A percentile compares a stretch with the other conserved stretches of the same genome.
phyloP scores from a whole-genome alignment of 148 eudicot species.

The Nyssa sinensis region DNA sequence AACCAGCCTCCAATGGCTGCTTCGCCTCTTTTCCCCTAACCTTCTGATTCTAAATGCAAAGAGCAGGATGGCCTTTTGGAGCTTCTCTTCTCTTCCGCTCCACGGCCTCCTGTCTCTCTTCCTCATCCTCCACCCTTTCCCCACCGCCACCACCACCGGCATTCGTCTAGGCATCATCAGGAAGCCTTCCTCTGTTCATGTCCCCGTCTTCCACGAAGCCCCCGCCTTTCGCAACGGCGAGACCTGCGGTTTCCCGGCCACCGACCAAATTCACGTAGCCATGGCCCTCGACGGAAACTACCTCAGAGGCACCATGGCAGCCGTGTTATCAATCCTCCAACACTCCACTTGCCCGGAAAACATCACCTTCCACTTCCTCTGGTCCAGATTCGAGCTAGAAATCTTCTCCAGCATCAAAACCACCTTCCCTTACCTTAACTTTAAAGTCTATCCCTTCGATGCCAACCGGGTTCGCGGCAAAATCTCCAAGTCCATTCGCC shows the following conservation, averaged over 20 bases:
- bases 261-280: slow-evolving; percentile 25
- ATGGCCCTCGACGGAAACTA: slow-evolving; percentile 44
- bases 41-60: slow-evolving; percentile 1
- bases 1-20: slow-evolving; percentile 17
- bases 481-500: slow-evolving; percentile 36
- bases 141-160: slow-evolving; percentile 11
- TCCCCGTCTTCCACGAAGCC: slow-evolving; percentile 26
- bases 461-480: slow-evolving; percentile 27
- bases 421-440: slow-evolving; percentile 36
- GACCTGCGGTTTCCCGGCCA: background rate
- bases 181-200: slow-evolving; percentile 12
- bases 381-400: slow-evolving; percentile 11
- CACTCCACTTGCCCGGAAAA: slow-evolving; percentile 42
- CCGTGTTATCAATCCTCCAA: slow-evolving; percentile 38
- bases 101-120: slow-evolving; percentile 18
- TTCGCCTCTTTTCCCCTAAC: background rate
- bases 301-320: slow-evolving; percentile 40
- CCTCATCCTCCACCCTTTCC: slow-evolving; percentile 7
- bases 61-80: slow-evolving; percentile 27
- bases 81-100: background rate
- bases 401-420: slow-evolving; percentile 30
- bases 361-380: slow-evolving; percentile 30
- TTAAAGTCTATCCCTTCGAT: slow-evolving; percentile 30
- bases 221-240: slow-evolving; percentile 25
- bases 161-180: slow-evolving; percentile 22